A percentile compares a stretch with the other conserved stretches of the same genome.
Evolutionary conservation across 1,139 yeast genomes (phyloP).

Genomic region (Taphrina flavorubra): DNA sequence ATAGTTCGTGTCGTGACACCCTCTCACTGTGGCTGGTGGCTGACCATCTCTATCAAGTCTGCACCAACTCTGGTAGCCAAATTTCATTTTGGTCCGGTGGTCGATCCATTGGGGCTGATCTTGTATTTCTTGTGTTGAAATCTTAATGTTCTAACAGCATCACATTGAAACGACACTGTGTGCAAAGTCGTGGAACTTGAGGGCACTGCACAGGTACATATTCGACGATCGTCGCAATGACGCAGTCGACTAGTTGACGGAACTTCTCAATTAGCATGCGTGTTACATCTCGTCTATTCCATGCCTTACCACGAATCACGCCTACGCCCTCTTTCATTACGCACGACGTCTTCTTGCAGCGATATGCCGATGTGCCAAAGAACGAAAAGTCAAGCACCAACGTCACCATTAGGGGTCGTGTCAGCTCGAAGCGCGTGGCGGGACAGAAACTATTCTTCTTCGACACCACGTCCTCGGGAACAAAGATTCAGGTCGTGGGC

Average conservation of each 20-base stretch:
- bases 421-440: conserved; percentile 15
- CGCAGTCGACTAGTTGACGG: no score
- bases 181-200: no score
- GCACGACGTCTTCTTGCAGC: conserved; percentile 5
- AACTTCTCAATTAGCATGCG: background rate
- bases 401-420: conserved; percentile 24
- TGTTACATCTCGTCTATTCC: conserved; percentile 1
- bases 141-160: background rate
- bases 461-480: conserved; percentile 2
- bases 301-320: conserved; percentile 9
- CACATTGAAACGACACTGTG: no score
- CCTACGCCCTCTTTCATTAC: conserved; percentile 2
- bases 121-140: background rate
- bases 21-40: no score
- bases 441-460: conserved; percentile 23
- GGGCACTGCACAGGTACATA: background rate
- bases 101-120: background rate
- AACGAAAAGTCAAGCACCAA: background rate
- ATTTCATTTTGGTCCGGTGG: background rate
- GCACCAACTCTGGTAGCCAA: background rate
- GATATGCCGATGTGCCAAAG: background rate
- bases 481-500: conserved; percentile 8
- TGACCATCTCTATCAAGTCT: no score
- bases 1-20: no score
- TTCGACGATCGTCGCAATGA: background rate